A percentile compares a stretch with the other conserved stretches of the same genome.
Conservation (phyloP, 2,329 filamentous ascomycete genomes). For the Delphinella strobiligena region DNA sequence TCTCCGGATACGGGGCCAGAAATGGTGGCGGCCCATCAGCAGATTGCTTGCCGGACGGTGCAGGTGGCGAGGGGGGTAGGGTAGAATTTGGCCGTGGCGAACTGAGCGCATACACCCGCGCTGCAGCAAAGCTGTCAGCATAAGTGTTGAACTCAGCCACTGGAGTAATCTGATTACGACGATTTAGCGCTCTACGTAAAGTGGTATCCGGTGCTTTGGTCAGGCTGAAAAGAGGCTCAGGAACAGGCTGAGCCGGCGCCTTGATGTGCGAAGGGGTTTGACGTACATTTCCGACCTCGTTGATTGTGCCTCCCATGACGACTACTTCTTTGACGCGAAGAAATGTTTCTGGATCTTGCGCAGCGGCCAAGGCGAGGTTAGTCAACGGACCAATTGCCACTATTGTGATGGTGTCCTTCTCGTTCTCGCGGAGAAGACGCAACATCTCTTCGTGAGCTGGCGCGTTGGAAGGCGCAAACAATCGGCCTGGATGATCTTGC, state of each 20-base stretch:
- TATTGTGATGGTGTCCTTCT: constrained; percentile 75
- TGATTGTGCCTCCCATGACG: constrained; percentile 86
- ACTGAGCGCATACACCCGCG: constrained; percentile 37
- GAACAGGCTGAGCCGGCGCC: constrained; percentile 10
- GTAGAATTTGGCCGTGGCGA: constrained; percentile 56
- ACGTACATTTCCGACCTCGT: constrained; percentile 59
- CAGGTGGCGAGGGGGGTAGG: constrained; percentile 56
- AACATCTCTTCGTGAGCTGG: constrained; percentile 80
- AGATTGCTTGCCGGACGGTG: constrained; percentile 12
- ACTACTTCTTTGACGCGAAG: constrained; percentile 80
- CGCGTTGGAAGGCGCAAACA: constrained; percentile 63
- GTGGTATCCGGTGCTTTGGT: constrained; percentile 26
- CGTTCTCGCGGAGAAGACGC: constrained; percentile 70
- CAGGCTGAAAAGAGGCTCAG: constrained; percentile 24
- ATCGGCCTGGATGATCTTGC: constrained; percentile 26
- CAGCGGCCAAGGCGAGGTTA: constrained; percentile 82
- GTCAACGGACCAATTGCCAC: constrained; percentile 83
- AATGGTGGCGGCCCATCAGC: constrained; percentile 19
- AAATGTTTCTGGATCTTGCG: constrained; percentile 80
- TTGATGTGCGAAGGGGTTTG: neutral
- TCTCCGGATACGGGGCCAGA: constrained; percentile 27
- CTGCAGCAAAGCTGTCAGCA: constrained; percentile 52
- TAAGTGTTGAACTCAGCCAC: constrained; percentile 92
- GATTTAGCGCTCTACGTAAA: constrained; percentile 16
- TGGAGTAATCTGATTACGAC: constrained; percentile 48